Conservation (phyloP, 1,284 basidiomycete genomes). For the Ustilago hordei region DNA sequence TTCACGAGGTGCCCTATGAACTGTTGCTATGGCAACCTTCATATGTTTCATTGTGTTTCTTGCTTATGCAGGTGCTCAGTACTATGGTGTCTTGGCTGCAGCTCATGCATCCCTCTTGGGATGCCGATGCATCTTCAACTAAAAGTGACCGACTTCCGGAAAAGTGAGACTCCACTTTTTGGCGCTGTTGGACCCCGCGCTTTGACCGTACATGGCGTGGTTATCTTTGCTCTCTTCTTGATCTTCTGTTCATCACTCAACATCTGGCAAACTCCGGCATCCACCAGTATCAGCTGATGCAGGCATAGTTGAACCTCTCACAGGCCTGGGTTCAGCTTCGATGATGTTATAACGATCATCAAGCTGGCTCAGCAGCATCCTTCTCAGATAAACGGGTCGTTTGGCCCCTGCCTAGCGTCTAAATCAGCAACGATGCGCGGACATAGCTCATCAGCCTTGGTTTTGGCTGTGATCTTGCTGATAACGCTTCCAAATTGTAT, state of each 20-base stretch:
- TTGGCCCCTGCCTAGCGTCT: neutral
- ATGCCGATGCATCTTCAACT: no score
- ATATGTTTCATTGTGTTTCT: no score
- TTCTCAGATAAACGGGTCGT: neutral
- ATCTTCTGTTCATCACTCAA: neutral
- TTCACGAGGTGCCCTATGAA: no score
- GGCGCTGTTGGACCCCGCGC: conserved; percentile 10
- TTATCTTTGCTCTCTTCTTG: neutral
- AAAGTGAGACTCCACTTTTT: conserved; percentile 10
- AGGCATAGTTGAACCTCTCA: neutral
- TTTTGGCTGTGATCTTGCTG: neutral
- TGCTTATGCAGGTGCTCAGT: no score
- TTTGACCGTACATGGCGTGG: conserved; percentile 9
- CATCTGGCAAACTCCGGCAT: neutral
- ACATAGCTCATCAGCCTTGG: neutral
- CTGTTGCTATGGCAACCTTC: no score
- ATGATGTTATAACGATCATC: neutral
- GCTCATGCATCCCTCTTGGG: no score
- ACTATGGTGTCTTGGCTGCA: no score
- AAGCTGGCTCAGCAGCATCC: neutral
- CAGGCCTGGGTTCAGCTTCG: neutral
- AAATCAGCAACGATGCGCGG: neutral
- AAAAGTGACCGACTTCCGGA: neutral
- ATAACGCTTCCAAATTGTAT: neutral
- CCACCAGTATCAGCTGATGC: neutral